A percentile compares a stretch with the other conserved stretches of the same genome.
Conservation (phyloP, 495 filamentous ascomycete genomes). For the Aspergillus sparsus region DNA sequence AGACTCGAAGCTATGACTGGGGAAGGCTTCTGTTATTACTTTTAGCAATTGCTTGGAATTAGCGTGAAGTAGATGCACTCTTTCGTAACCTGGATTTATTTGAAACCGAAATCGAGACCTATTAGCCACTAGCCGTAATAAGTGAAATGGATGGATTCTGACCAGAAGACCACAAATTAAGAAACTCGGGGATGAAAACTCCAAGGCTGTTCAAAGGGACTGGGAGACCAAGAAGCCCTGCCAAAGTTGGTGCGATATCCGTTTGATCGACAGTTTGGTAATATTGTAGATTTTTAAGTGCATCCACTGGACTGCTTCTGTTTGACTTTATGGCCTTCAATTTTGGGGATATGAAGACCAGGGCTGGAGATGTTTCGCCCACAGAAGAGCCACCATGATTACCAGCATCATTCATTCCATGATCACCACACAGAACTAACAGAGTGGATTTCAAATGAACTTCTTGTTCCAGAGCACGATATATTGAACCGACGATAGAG, state of each 20-base stretch:
- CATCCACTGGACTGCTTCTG: slow-evolving; percentile 42
- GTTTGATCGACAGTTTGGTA: slow-evolving; percentile 87
- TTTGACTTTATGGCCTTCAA: slow-evolving; percentile 56
- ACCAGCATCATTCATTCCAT: slow-evolving; percentile 98
- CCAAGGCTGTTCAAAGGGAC: slow-evolving; percentile 91
- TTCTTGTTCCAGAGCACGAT: slow-evolving; percentile 67
- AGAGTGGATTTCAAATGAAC: slow-evolving; percentile 74
- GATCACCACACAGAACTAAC: slow-evolving; percentile 87
- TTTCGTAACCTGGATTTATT: slow-evolving; percentile 44
- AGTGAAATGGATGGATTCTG: slow-evolving; percentile 14
- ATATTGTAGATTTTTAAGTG: slow-evolving; percentile 65
- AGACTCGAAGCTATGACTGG: slow-evolving; percentile 52
- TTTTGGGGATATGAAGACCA: slow-evolving; percentile 90
- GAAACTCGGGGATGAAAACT: slow-evolving; percentile 76
- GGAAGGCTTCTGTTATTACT: slow-evolving; percentile 71
- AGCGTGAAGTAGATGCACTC: slow-evolving; percentile 62
- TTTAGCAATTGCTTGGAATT: slow-evolving; percentile 80
- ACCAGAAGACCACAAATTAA: slow-evolving; percentile 71
- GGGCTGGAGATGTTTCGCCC: slow-evolving; percentile 89
- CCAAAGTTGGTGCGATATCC: slow-evolving; percentile 89
- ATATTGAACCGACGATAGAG: slow-evolving; percentile 71
- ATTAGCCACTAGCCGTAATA: slow-evolving; percentile 5
- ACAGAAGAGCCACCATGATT: slow-evolving; percentile 93
- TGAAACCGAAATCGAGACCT: slow-evolving; percentile 6
- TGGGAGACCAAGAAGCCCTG: slow-evolving; percentile 82